Conservation (phyloP, 192 early-diverging fungal species). For the Entomortierella parvispora region DNA sequence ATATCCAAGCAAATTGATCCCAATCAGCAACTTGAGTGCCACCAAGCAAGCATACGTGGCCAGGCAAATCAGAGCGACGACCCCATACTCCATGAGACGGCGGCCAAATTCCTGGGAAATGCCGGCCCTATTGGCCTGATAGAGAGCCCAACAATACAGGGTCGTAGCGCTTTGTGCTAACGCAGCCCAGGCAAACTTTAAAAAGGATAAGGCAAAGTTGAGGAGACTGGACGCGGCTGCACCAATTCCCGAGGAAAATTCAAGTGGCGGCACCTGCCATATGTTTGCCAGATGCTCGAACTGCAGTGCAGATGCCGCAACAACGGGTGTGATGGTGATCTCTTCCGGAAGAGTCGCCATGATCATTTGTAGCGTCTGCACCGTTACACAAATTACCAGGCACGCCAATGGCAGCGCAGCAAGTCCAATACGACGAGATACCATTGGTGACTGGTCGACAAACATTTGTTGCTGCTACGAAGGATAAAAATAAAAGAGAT, state of each 20-base stretch:
- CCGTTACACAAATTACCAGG: constrained; percentile 68
- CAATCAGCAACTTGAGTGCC: constrained; percentile 79
- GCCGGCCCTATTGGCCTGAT: constrained; percentile 9
- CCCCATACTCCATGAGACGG: constrained; percentile 55
- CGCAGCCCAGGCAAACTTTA: constrained; percentile 16
- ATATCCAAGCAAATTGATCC: constrained; percentile 78
- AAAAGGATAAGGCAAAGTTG: constrained; percentile 24
- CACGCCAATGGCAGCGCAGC: constrained; percentile 83
- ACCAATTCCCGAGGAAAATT: constrained; percentile 24
- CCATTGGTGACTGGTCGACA: constrained; percentile 77
- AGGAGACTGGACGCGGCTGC: constrained; percentile 21
- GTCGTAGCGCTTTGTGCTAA: constrained; percentile 4
- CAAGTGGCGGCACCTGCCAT: constrained; percentile 17
- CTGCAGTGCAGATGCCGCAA: constrained; percentile 12
- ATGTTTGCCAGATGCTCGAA: constrained; percentile 28
- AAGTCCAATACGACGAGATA: constrained; percentile 84
- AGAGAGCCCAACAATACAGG: constrained; percentile 4
- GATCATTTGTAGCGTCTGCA: constrained; percentile 56
- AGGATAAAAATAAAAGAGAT: neutral
- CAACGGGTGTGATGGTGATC: neutral
- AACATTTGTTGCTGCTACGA: constrained; percentile 56
- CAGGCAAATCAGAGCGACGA: constrained; percentile 52
- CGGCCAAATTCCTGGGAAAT: constrained; percentile 35
- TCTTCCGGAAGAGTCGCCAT: constrained; percentile 8
- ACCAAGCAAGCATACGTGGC: constrained; percentile 67